A percentile compares a stretch with the other conserved stretches of the same genome.
Evolutionary conservation across 768 basidiomycete species (phyloP).

Genomic region (Cystoderma amianthinum): DNA sequence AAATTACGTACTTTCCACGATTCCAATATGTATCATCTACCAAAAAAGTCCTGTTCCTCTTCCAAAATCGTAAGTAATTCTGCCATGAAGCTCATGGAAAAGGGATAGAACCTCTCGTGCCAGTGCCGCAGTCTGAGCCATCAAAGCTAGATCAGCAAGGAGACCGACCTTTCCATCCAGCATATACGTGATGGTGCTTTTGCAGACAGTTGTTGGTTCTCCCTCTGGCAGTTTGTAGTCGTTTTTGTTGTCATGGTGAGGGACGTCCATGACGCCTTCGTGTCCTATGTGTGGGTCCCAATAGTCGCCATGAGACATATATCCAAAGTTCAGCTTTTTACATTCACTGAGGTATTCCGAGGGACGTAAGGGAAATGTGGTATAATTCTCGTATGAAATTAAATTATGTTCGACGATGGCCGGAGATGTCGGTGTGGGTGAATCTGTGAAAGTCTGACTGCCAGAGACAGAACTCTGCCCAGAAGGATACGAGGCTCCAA

Average conservation of each 20-base stretch:
- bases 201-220: slow-evolving; percentile 29
- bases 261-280: slow-evolving; percentile 22
- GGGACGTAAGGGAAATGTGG: slow-evolving; percentile 50
- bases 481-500: slow-evolving; percentile 23
- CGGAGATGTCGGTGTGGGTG: slow-evolving; percentile 6
- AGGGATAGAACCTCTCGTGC: slow-evolving; percentile 47
- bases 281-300: slow-evolving; percentile 35
- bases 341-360: slow-evolving; percentile 54
- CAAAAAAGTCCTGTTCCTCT: slow-evolving; percentile 63
- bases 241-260: slow-evolving; percentile 18
- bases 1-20: slow-evolving; percentile 50
- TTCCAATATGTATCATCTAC: slow-evolving; percentile 71
- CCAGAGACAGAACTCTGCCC: slow-evolving; percentile 1
- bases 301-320: slow-evolving; percentile 42
- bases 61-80: slow-evolving; percentile 6
- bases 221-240: slow-evolving; percentile 12
- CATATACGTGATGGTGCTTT: slow-evolving; percentile 67
- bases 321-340: slow-evolving; percentile 35
- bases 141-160: slow-evolving; percentile 55
- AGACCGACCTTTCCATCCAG: slow-evolving; percentile 61
- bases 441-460: slow-evolving; percentile 4
- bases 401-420: slow-evolving; percentile 15
- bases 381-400: slow-evolving; percentile 53
- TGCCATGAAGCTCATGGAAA: neutral
- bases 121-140: slow-evolving; percentile 61